Percentiles rank a stretch among this genome's conserved stretches.
These are phyloP conservation scores for Guadua angustifolia DNA, from an alignment of 176 grass and related monocot genomes.

Conservation along the genomic window DNA sequence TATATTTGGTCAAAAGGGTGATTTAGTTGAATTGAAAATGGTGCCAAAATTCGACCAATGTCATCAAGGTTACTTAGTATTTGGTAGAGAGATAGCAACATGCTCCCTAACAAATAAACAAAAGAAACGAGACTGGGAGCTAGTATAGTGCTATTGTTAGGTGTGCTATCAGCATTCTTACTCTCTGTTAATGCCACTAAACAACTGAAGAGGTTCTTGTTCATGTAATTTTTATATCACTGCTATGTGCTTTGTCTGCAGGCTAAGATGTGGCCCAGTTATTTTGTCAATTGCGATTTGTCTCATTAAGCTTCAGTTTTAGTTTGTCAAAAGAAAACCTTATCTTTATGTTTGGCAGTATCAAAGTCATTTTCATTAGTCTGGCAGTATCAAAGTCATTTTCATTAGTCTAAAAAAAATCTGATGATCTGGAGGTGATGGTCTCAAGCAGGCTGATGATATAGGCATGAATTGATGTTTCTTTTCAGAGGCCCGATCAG, in stretches of 20 bases:
- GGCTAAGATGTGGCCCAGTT: neutral
- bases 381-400: neutral
- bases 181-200: constrained; percentile 20
- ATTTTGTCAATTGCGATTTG: neutral
- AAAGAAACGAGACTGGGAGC: neutral
- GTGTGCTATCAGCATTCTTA: constrained; percentile 16
- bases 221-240: neutral
- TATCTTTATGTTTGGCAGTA: neutral
- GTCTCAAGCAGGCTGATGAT: constrained; percentile 1
- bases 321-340: neutral
- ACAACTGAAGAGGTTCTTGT: neutral
- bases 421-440: neutral
- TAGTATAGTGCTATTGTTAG: constrained; percentile 23
- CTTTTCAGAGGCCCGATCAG: neutral
- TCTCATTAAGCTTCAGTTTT: neutral
- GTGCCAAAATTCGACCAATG: constrained; percentile 15
- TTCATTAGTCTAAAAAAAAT: neutral
- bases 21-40: neutral
- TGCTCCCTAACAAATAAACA: constrained; percentile 25
- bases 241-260: neutral
- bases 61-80: constrained; percentile 20
- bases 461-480: constrained; percentile 34
- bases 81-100: constrained; percentile 27
- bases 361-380: neutral
- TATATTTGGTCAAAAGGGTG: neutral